These are phyloP conservation scores for Huntiella decipiens DNA, from an alignment of 2,329 filamentous ascomycete species.

Conservation along the genomic window DNA sequence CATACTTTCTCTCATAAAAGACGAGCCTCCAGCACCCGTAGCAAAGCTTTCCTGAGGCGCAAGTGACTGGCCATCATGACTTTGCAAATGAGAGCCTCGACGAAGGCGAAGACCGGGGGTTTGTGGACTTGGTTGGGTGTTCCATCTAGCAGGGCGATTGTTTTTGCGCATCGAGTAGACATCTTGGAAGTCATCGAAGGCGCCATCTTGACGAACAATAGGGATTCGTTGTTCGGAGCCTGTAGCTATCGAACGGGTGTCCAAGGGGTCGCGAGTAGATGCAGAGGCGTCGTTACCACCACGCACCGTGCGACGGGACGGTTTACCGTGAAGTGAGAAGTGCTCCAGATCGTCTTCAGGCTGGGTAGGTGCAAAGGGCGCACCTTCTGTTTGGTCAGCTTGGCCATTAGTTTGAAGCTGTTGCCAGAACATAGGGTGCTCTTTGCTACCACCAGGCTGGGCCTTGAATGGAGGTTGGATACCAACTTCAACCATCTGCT, in stretches of 20 bases:
- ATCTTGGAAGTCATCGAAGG: slow-evolving; percentile 25
- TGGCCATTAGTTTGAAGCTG: slow-evolving; percentile 12
- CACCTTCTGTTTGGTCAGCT: not conserved
- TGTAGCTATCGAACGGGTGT: slow-evolving; percentile 3
- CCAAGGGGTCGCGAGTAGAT: not conserved
- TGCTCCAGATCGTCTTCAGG: slow-evolving; percentile 4
- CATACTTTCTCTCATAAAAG: slow-evolving; percentile 5
- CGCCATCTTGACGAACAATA: slow-evolving; percentile 8
- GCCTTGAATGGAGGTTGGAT: slow-evolving; percentile 54
- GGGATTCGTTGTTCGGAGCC: slow-evolving; percentile 8
- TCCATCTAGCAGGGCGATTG: slow-evolving; percentile 4
- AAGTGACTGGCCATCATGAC: slow-evolving; percentile 4
- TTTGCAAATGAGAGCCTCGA: slow-evolving; percentile 2
- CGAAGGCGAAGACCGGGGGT: slow-evolving; percentile 6
- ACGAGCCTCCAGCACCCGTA: slow-evolving; percentile 2
- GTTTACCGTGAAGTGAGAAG: slow-evolving; percentile 4
- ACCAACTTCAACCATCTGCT: slow-evolving; percentile 62
- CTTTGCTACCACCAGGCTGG: slow-evolving; percentile 48
- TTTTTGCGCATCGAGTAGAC: slow-evolving; percentile 18
- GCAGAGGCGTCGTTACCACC: not conserved
- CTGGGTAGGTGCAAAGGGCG: not conserved
- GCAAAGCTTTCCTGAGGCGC: slow-evolving; percentile 9
- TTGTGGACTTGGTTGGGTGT: slow-evolving; percentile 4
- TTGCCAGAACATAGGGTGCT: slow-evolving; percentile 43
- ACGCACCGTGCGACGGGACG: slow-evolving; percentile 1